Conservation (phyloP, 192 early-diverging fungal species). For the Entrophospora sp. region DNA sequence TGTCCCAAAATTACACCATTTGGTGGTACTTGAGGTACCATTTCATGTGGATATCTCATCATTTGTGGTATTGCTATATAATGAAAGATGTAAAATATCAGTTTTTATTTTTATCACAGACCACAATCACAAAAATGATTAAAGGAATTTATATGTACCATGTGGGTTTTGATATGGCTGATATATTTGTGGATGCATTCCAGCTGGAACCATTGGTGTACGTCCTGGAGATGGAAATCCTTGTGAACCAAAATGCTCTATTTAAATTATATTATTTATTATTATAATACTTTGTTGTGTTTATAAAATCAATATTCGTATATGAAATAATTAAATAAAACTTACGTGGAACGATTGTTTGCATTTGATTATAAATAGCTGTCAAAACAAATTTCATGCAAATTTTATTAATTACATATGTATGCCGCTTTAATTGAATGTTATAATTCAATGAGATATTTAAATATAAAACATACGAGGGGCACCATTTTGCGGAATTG, state of each 20-base stretch:
- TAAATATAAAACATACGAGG: no score
- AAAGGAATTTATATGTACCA: slow-evolving; percentile 23
- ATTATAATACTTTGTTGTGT: background rate
- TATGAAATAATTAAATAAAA: no score
- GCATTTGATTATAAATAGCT: no score
- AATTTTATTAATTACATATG: no score
- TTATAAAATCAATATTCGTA: background rate
- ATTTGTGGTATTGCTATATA: slow-evolving; percentile 37
- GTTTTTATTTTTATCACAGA: background rate
- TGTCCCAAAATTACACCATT: slow-evolving; percentile 41
- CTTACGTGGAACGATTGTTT: no score
- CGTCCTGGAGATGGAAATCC: slow-evolving; percentile 43
- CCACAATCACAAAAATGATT: background rate
- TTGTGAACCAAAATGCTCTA: slow-evolving; percentile 40
- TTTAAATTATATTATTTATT: slow-evolving; percentile 2
- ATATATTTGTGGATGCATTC: slow-evolving; percentile 45
- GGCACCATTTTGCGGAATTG: no score
- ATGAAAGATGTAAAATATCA: background rate
- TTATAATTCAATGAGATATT: no score
- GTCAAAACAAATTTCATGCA: no score
- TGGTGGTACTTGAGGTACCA: slow-evolving; percentile 34
- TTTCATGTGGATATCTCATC: slow-evolving; percentile 48
- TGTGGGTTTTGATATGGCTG: slow-evolving; percentile 37
- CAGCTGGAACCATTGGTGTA: slow-evolving; percentile 41
- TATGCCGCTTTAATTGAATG: no score